Evolutionary conservation across 805 yeast species (phyloP).

Genomic region (Saturnispora gosingensis): DNA sequence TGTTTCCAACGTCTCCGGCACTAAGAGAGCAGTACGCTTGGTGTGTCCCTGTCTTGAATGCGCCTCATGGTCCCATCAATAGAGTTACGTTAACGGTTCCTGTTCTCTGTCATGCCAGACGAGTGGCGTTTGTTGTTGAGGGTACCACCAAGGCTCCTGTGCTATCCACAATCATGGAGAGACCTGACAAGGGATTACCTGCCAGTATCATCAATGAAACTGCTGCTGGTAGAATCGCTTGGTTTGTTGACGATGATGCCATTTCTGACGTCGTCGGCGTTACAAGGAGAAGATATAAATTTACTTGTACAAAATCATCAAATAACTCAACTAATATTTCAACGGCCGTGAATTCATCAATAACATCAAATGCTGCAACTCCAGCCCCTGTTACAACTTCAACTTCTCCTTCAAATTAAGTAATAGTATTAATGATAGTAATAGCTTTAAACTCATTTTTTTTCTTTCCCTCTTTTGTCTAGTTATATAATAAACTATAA

Average conservation of each 20-base stretch:
- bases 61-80: conserved; percentile 80
- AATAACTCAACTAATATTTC: neutral
- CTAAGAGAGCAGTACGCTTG: conserved; percentile 87
- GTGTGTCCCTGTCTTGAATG: conserved; percentile 88
- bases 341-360: neutral
- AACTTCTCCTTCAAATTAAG: neutral
- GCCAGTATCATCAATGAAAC: conserved; percentile 88
- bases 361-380: neutral
- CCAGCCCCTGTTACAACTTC: neutral
- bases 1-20: conserved; percentile 86
- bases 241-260: conserved; percentile 97
- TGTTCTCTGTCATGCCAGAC: conserved; percentile 85
- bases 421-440: neutral
- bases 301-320: conserved; percentile 12
- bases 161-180: conserved; percentile 83
- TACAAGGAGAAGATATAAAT: conserved; percentile 64
- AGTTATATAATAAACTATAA: neutral
- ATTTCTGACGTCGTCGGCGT: conserved; percentile 62
- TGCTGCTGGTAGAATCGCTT: conserved; percentile 92
- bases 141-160: conserved; percentile 94
- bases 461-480: neutral
- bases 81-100: conserved; percentile 90
- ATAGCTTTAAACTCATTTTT: neutral
- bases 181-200: conserved; percentile 95
- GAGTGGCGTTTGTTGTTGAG: conserved; percentile 92